phyloP scores from a whole-genome alignment of 495 filamentous ascomycete genomes.

The Sordaria brevicollis region DNA sequence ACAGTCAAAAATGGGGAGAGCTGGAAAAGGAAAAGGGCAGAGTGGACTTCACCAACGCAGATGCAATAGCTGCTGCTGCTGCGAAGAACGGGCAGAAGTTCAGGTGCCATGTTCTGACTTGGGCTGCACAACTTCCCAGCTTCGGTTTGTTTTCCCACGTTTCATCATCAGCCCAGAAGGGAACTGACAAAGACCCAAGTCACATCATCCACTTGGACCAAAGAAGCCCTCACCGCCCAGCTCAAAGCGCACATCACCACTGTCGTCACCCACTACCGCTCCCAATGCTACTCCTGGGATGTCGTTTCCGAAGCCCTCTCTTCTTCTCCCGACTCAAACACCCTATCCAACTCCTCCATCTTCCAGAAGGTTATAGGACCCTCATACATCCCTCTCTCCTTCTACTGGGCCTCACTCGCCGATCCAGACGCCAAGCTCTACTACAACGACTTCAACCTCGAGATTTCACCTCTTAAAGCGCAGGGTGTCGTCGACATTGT shows the following conservation, averaged over 20 bases:
- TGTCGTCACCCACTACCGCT: conserved; percentile 38
- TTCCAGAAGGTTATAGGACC: conserved; percentile 31
- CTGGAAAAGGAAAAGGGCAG: conserved; percentile 23
- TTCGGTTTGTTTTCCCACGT: conserved; percentile 30
- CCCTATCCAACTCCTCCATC: conserved; percentile 24
- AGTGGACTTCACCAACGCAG: conserved; percentile 41
- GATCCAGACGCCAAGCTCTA: conserved; percentile 32
- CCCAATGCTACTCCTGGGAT: conserved; percentile 36
- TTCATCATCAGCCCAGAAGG: background rate
- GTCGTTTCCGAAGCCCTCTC: conserved; percentile 43
- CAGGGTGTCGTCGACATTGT: conserved; percentile 35
- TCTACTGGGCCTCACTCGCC: conserved; percentile 25
- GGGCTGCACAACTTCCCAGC: conserved; percentile 47
- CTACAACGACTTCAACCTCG: conserved; percentile 60
- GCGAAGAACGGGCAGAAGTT: conserved; percentile 39
- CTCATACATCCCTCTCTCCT: conserved; percentile 35
- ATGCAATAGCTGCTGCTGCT: conserved; percentile 37
- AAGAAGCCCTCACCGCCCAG: conserved; percentile 36
- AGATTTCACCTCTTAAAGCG: conserved; percentile 36
- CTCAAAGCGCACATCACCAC: conserved; percentile 35
- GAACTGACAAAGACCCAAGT: conserved; percentile 16
- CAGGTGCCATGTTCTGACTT: conserved; percentile 51
- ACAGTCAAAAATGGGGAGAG: conserved; percentile 43
- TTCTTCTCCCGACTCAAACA: conserved; percentile 23
- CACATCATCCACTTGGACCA: conserved; percentile 46